phyloP scores from a whole-genome alignment of 2,329 filamentous ascomycete genomes.

The Ophiostoma piceae region DNA sequence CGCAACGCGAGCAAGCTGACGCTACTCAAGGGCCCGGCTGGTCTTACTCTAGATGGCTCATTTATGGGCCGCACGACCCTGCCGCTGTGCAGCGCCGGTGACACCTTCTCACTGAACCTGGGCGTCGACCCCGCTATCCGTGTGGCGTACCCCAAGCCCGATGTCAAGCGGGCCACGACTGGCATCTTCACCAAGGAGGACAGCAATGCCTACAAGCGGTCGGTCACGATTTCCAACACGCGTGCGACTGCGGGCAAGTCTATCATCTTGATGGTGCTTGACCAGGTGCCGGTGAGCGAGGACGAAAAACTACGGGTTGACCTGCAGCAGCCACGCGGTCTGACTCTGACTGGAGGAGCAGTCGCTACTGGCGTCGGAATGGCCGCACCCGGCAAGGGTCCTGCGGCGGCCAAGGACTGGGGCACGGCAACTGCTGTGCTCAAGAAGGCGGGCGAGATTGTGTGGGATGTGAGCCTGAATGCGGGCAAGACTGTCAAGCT shows the following conservation, averaged over 20 bases:
- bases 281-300: constrained; percentile 58
- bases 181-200: constrained; percentile 53
- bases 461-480: constrained; percentile 55
- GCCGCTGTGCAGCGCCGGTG: constrained; percentile 52
- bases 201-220: constrained; percentile 46
- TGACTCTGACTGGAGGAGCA: constrained; percentile 38
- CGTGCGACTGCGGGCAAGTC: constrained; percentile 36
- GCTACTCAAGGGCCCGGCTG: constrained; percentile 50
- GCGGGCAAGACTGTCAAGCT: constrained; percentile 54
- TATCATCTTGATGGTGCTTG: constrained; percentile 48
- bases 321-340: constrained; percentile 44
- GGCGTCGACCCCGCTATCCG: constrained; percentile 56
- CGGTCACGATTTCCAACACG: constrained; percentile 48
- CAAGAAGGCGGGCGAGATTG: constrained; percentile 53
- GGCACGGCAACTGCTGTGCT: constrained; percentile 50
- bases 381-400: constrained; percentile 30
- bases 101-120: constrained; percentile 48
- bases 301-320: constrained; percentile 53
- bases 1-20: constrained; percentile 53
- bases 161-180: constrained; percentile 46
- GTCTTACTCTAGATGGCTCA: constrained; percentile 57
- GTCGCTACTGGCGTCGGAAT: constrained; percentile 30
- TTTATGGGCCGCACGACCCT: constrained; percentile 55
- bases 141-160: constrained; percentile 52
- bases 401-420: constrained; percentile 41